Evolutionary conservation across 106 monocot genomes (phyloP), one percentile per base, ranked within the genome.

Genomic region (Phalaenopsis equestris): DNA sequence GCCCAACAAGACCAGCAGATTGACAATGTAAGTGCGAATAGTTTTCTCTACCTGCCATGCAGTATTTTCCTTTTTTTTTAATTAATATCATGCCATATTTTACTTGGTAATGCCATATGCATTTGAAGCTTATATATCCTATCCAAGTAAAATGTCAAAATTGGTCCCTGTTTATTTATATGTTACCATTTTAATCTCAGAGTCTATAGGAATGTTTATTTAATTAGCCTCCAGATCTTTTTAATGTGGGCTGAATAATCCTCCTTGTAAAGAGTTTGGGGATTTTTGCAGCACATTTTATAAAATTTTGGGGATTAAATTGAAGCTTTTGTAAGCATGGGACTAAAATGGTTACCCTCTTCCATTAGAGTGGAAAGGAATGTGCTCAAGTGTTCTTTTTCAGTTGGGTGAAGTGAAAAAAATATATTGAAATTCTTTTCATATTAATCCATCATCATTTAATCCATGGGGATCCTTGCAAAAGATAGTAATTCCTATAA

Each of bases 1-100:
- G 95, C 95, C 48, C 99, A 99, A 75, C 99, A 99, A 91, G 95
- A 99, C 43, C 93, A 93, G 79, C 99, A 95, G 85, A 99, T 99
- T 82, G 95, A 99, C 55, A 99, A 95, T 88, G 99, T 90, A 87
- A 90, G 90, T 82, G 78, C 3, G 70, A 15, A 6, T 80, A 41
- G 19, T 45, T 42, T 74, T n/a, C 43, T 74, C 36, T 74, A 4
- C 14, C 3, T 70, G 70, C 18, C 39, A 9, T 39, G 9, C 3
- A 30, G 1, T 23, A 23, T 39, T 70, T 2, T 70, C 16, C 10
- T 70, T 2, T 37, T 37, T 70, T 70, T 14, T 39, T 39, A 3
- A 70, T 3, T 61, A 61, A 18, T 21, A 1, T 21, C 61, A 61
- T 61, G 6, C 21, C 18, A 61, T 4, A 21, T 61, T n/a, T 61